Evolutionary conservation across 805 yeast species (phyloP).

Genomic region (Helenozyma rhizophorensis): DNA sequence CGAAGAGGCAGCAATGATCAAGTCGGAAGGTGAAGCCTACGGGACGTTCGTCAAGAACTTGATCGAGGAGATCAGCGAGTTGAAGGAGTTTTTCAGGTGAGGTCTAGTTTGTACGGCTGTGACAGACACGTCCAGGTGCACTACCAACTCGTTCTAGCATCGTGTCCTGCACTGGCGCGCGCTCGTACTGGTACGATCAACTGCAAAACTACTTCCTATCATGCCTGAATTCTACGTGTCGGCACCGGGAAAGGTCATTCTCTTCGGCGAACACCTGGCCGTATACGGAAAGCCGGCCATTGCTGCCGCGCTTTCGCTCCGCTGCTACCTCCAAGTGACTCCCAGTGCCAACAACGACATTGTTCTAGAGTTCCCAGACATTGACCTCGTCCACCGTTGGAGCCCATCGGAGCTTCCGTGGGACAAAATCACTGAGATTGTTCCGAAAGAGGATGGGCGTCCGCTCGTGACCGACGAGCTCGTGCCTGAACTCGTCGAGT

Average conservation of each 20-base stretch:
- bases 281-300: conserved; percentile 92
- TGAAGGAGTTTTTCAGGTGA: conserved; percentile 39
- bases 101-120: too few relatives aligned
- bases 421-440: conserved; percentile 25
- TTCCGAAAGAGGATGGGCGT: conserved; percentile 13
- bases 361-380: conserved; percentile 77
- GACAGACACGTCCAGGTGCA: too few relatives aligned
- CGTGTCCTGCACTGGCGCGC: too few relatives aligned
- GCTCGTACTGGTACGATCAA: too few relatives aligned
- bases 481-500: conserved; percentile 52
- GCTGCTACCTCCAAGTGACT: conserved; percentile 74
- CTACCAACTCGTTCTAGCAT: too few relatives aligned
- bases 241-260: conserved; percentile 94
- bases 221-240: conserved; percentile 70
- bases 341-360: conserved; percentile 44
- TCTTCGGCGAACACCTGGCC: conserved; percentile 96
- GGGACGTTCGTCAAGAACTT: conserved; percentile 40
- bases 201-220: too few relatives aligned
- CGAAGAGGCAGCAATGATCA: conserved; percentile 60
- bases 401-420: conserved; percentile 56
- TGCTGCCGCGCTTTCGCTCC: conserved; percentile 86
- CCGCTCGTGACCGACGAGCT: conserved; percentile 49
- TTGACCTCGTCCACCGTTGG: conserved; percentile 66
- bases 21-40: conserved; percentile 35
- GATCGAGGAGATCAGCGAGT: conserved; percentile 47